Base-by-base conservation (phyloP, 352 stramenopile species). In the Phytophthora melonis region DNA sequence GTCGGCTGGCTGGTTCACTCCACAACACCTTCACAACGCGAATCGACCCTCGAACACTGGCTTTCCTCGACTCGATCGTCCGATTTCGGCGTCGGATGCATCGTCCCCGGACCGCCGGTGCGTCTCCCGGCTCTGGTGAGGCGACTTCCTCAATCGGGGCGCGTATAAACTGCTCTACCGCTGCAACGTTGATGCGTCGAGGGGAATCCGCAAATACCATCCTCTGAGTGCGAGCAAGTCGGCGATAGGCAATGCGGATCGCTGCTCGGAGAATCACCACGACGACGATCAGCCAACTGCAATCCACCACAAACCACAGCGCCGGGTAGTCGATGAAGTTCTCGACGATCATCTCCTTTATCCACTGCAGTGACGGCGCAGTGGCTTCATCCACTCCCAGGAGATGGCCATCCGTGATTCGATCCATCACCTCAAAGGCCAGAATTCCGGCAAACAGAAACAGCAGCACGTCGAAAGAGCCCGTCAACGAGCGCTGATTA, bases 371-470 rank as follows among this genome's bases (percentile, higher is more conserved):
- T 3, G 77, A 66, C 39, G 70, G 77, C 6, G 86, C 59, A 0
- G 68, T 68, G 16, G 76, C 81, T 58, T 80, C 73, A 50, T 93
- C 83, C 47, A 83, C 88, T 5, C 85, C 86, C 16, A 99, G 86
- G 8, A 97, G 82, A 74, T 96, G 97, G 19, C 90, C 87, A 50
- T 98, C 95, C 1, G 97, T 99, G 67, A 99, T 87, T 63, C 97
- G 91, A 80, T 99, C 97, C 13, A 99, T 83, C 21, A 99, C 73
- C 39, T 98, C 93, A 78, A 98, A 99, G 5, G 95, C 92, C 19
- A 99, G 76, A 21, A 97, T 91, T 0, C 84, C 96, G 18, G 93
- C 87, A 70, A 99, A 98, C 30, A 99, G 78, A 23, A 97, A 64
- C 64, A 98, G 80, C 36, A 99, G 58, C 5, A 98, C 78, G 63